These are phyloP conservation scores for Lophiotrema nucula DNA, from an alignment of 495 filamentous ascomycete species.

Conservation along the genomic window DNA sequence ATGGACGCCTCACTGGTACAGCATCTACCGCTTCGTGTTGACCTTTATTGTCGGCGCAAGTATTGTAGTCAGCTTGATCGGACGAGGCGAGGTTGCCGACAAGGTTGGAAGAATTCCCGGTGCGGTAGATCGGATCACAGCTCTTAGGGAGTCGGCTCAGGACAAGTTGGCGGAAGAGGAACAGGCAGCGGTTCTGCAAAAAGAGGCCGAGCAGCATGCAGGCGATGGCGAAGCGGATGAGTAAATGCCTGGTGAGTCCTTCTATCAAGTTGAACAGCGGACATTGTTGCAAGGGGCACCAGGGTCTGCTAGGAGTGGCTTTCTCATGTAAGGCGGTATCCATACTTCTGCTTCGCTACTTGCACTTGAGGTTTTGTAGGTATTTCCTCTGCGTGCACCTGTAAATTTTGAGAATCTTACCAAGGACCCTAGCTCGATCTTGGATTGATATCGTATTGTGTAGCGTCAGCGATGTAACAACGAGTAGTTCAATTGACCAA, in stretches of 20 bases:
- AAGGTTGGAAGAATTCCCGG: constrained; percentile 46
- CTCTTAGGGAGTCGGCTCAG: constrained; percentile 17
- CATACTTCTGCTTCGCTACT: no score
- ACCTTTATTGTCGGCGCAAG: constrained; percentile 88
- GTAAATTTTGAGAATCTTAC: no score
- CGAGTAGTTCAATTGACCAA: no score
- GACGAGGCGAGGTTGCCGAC: constrained; percentile 77
- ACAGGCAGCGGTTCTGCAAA: constrained; percentile 1
- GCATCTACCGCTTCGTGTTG: constrained; percentile 89
- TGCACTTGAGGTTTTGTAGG: no score
- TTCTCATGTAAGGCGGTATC: no score
- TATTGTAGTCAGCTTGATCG: constrained; percentile 83
- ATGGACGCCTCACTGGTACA: constrained; percentile 91
- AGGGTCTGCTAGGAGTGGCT: no score
- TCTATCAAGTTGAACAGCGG: not conserved
- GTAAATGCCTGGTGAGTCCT: not conserved
- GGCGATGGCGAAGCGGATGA: constrained; percentile 4
- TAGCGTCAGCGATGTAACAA: no score
- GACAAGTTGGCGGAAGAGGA: constrained; percentile 20
- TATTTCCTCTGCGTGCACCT: no score
- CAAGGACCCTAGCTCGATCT: no score
- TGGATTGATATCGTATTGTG: no score
- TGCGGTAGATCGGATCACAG: constrained; percentile 59
- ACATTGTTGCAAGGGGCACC: no score
- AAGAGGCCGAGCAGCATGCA: constrained; percentile 4